Percentiles rank a stretch among this genome's conserved stretches.
Evolutionary conservation across 805 yeast species (phyloP).

Genomic region (Teunomyces gatunensis): DNA sequence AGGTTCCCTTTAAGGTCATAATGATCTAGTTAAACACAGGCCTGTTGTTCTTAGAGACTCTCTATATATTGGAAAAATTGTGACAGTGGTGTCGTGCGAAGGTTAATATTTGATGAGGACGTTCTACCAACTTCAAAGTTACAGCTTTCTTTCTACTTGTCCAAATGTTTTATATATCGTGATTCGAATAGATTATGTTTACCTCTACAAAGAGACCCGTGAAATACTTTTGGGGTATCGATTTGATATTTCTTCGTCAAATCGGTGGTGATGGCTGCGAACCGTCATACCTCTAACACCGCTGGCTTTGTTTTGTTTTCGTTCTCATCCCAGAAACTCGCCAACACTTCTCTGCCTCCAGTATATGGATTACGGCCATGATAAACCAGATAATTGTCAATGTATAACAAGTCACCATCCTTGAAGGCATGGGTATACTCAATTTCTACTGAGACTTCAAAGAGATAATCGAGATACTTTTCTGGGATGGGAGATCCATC

Average conservation of each 20-base stretch:
- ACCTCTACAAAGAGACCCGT: too few relatives aligned
- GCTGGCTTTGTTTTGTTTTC: background rate
- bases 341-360: conserved; percentile 18
- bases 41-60: background rate
- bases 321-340: conserved; percentile 18
- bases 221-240: too few relatives aligned
- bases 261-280: background rate
- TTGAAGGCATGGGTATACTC: conserved; percentile 16
- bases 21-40: background rate
- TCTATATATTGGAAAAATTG: background rate
- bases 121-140: too few relatives aligned
- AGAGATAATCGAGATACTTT: conserved; percentile 17
- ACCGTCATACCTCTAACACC: background rate
- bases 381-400: conserved; percentile 19
- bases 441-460: conserved; percentile 16
- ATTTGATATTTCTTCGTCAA: background rate
- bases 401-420: conserved; percentile 18
- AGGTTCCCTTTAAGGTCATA: background rate
- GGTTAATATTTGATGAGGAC: background rate
- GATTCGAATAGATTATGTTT: too few relatives aligned
- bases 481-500: conserved; percentile 18
- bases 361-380: conserved; percentile 21
- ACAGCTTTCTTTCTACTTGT: too few relatives aligned
- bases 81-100: background rate
- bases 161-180: too few relatives aligned